Conservation (phyloP, 2,329 filamentous ascomycete species). For the Cordyceps tenuipes region DNA sequence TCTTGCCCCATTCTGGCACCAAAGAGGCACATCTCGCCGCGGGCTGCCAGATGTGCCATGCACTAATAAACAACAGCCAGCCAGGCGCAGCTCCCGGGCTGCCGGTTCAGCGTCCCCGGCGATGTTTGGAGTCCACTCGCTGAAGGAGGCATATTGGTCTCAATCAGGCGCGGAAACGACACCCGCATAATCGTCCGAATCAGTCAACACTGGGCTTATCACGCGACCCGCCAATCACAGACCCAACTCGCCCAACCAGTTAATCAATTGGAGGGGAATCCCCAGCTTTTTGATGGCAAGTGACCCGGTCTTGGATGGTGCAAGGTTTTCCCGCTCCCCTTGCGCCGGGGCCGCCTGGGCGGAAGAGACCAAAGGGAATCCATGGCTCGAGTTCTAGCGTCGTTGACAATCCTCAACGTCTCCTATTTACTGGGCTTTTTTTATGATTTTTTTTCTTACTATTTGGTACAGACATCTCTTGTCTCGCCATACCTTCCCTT, state of each 20-base stretch:
- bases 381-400: constrained; percentile 4
- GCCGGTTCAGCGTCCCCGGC: neutral
- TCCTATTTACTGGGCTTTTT: constrained; percentile 11
- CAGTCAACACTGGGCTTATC: neutral
- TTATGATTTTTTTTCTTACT: neutral
- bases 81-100: neutral
- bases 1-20: neutral
- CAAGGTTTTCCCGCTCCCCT: constrained; percentile 8
- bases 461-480: neutral
- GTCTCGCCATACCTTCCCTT: constrained; percentile 9
- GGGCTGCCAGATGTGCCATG: neutral
- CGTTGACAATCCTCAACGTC: constrained; percentile 10
- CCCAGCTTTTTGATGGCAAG: constrained; percentile 6
- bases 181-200: neutral
- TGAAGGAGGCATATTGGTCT: neutral
- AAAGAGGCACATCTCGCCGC: constrained; percentile 9
- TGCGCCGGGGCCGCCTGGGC: neutral
- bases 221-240: constrained; percentile 3
- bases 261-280: neutral
- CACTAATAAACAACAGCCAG: neutral
- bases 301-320: constrained; percentile 1
- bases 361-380: constrained; percentile 3
- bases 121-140: neutral
- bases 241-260: constrained; percentile 1
- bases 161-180: neutral